Base-by-base conservation (phyloP, 306 rosid species). In the Sicyos baderoa region DNA sequence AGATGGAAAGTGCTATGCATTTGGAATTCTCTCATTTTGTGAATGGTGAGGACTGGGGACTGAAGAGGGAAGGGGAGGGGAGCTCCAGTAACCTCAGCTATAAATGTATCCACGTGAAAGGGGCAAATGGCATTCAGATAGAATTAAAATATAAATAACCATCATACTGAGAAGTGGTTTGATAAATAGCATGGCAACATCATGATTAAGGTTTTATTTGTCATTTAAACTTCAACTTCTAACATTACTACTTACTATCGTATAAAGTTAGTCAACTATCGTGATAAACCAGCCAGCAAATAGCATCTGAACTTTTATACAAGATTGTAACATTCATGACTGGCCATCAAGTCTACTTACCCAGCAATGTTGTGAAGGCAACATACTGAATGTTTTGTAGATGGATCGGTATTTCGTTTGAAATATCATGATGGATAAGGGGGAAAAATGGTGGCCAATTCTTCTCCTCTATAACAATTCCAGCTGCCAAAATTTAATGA, bases 361-460 rank as follows among this genome's bases (percentile, higher is more conserved):
- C 97, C 81, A 93, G 79, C 76, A 81, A 89, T 77, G 98, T 89
- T 47, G 96, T 67, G 77, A 93, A 88, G 64, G 97, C 98, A 81
- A 88, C 78, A 80, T 93, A 93, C 81, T 89, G 95, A 76, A 81
- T 72, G 80, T 77, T 88, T 73, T 90, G 99, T 40, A 90, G 90
- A 81, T 94, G 99, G 70, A 94, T 75, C 19, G 99, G 99, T 79
- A 90, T 90, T 77, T 94, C 99, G 29, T 81, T 88, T 37, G 80
- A 81, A 86, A 93, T 88, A 83, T 94, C 87, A 75, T 94, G 91
- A 78, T 94, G 99, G 78, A 94, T 90, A 74, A 94, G n/a, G 64
- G 97, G 99, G 2, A 77, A 84, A 84, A 88, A 90, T 29, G 97
- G 95, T 45, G 99, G 97, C 96, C 96, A 94, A 58, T 86, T 94